phyloP scores from a whole-genome alignment of 192 early-diverging fungal species.

The Endogone sp. region DNA sequence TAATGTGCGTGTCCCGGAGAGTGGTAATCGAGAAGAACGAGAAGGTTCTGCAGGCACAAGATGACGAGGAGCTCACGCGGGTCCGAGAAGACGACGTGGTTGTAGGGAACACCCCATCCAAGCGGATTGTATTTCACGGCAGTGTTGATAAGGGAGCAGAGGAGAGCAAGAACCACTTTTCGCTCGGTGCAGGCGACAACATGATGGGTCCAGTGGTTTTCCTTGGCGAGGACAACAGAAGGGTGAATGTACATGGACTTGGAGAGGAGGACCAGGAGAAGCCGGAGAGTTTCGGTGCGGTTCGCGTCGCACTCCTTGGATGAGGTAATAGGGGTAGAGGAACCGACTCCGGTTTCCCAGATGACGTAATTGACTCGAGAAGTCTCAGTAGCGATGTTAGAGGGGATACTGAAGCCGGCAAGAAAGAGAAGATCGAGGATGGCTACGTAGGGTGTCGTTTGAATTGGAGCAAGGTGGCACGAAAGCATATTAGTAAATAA shows the following conservation, averaged over 20 bases:
- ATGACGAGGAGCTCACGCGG: slow-evolving; percentile 69
- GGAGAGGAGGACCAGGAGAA: slow-evolving; percentile 76
- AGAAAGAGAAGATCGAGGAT: slow-evolving; percentile 58
- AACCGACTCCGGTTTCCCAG: slow-evolving; percentile 77
- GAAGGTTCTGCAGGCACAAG: slow-evolving; percentile 62
- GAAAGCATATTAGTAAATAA: not conserved
- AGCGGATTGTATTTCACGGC: slow-evolving; percentile 75
- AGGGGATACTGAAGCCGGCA: slow-evolving; percentile 67
- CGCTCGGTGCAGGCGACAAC: slow-evolving; percentile 55
- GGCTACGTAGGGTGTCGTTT: slow-evolving; percentile 12
- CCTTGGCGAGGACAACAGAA: slow-evolving; percentile 35
- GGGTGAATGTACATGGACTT: slow-evolving; percentile 75
- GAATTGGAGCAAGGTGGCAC: slow-evolving; percentile 5
- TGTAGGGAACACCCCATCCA: slow-evolving; percentile 88
- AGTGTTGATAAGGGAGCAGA: slow-evolving; percentile 88
- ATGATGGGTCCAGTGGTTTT: slow-evolving; percentile 55
- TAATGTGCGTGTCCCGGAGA: slow-evolving; percentile 22
- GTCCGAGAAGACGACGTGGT: slow-evolving; percentile 74
- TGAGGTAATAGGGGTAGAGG: slow-evolving; percentile 60
- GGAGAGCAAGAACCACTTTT: slow-evolving; percentile 68
- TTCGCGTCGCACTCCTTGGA: slow-evolving; percentile 66
- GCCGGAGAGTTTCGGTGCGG: slow-evolving; percentile 74
- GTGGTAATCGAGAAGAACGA: slow-evolving; percentile 71
- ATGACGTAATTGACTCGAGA: slow-evolving; percentile 59
- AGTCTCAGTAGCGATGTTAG: slow-evolving; percentile 27